Conservation (phyloP, 805 yeast species). For the Vanderwaltozyma tropicalis region DNA sequence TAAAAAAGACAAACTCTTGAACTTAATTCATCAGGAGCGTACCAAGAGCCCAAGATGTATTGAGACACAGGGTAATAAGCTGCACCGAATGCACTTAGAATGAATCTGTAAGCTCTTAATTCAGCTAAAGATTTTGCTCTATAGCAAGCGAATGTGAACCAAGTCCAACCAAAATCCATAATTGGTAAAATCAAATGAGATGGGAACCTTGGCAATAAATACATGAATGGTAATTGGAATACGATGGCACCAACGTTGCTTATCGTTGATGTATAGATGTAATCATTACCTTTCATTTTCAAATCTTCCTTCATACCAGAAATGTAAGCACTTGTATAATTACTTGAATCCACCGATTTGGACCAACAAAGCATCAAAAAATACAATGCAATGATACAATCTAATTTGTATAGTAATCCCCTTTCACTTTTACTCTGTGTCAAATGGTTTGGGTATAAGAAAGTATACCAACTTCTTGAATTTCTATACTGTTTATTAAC, state of each 20-base stretch:
- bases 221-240: constrained; percentile 57
- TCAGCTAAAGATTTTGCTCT: constrained; percentile 39
- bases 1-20: constrained; percentile 56
- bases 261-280: constrained; percentile 48
- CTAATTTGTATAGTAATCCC: constrained; percentile 42
- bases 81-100: constrained; percentile 62
- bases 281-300: constrained; percentile 51
- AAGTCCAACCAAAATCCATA: constrained; percentile 59
- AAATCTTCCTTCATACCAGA: constrained; percentile 53
- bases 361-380: constrained; percentile 58
- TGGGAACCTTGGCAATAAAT: constrained; percentile 45
- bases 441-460: constrained; percentile 27
- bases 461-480: constrained; percentile 26
- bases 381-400: constrained; percentile 44
- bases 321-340: constrained; percentile 56
- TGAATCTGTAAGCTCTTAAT: constrained; percentile 52
- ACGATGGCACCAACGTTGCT: constrained; percentile 54
- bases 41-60: constrained; percentile 51
- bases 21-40: constrained; percentile 46
- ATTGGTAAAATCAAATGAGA: constrained; percentile 38
- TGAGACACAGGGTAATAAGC: constrained; percentile 57
- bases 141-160: constrained; percentile 49
- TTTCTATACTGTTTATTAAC: constrained; percentile 25
- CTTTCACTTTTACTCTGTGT: constrained; percentile 36
- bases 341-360: constrained; percentile 52